Base-by-base conservation (phyloP, 1,139 yeast species). In the Wickerhamomyces sp. region DNA sequence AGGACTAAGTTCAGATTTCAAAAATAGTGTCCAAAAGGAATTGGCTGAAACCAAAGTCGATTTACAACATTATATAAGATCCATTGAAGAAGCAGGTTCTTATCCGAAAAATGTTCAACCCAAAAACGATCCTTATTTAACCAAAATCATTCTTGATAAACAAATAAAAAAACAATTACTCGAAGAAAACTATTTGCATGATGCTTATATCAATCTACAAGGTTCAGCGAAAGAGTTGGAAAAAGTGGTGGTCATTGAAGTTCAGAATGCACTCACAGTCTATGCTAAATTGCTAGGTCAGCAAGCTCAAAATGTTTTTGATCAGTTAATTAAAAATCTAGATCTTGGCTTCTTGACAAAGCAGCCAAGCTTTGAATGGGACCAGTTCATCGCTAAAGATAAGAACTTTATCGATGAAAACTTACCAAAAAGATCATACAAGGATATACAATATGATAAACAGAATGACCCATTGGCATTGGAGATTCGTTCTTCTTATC, bases 281-380 rank as follows among this genome's bases (percentile, higher is more conserved):
- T 90, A 82, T 63, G 84, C 94, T 27, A 78, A 76, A 45, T 61
- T 81, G 28, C 63, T 84, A 39, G 82, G 80, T 35, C 77, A 75
- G 45, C 90, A 86, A 58, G 80, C 87, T 31, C 80, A 81, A 45
- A 67, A 82, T 28, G 78, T 83, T 15, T 76, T 81, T 46, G 79
- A 80, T 48, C 72, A 72, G 41, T 67, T 88, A 45, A 70, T 84
- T 30, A 80, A 87, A 9, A 81, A 78, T 58, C 64, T 89, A 42
- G 79, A 81, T 51, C 63, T 74, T 38, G 95, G 96, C 1, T 81
- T 88, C 50, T 75, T 87, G 44, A 73, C 84, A 31, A 81, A 84
- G 56, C 92, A 85, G 47, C 78, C 95, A 10, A 71, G 77, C 25
- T 77, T 79, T 57, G 98, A 92, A 66, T 92, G 97, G 97, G 89